These are phyloP conservation scores for Komagataella pseudopastoris DNA, from an alignment of 805 yeast species.

Conservation along the genomic window DNA sequence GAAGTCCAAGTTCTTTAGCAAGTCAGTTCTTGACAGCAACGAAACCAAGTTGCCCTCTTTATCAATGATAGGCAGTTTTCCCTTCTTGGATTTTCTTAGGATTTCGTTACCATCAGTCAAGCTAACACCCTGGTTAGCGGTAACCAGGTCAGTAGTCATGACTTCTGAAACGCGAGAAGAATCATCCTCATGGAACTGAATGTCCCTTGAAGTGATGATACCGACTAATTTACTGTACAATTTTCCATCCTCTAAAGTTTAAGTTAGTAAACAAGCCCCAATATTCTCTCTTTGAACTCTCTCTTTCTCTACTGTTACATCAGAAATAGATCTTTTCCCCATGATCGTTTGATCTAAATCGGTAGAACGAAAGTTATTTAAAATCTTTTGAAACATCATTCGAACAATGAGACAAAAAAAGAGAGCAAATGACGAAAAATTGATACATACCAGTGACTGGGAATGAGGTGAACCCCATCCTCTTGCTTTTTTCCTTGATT, in stretches of 20 bases:
- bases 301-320: slow-evolving; percentile 4
- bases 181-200: slow-evolving; percentile 81
- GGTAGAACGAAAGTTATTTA: slow-evolving; percentile 99
- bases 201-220: slow-evolving; percentile 92
- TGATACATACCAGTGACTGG: slow-evolving; percentile 95
- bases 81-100: slow-evolving; percentile 87
- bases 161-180: slow-evolving; percentile 51
- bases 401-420: slow-evolving; percentile 4
- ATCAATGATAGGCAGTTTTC: slow-evolving; percentile 93
- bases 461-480: slow-evolving; percentile 90
- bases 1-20: slow-evolving; percentile 87
- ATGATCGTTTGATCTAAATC: slow-evolving; percentile 92
- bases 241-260: slow-evolving; percentile 59
- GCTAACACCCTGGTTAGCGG: slow-evolving; percentile 73
- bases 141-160: slow-evolving; percentile 83
- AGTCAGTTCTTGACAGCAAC: slow-evolving; percentile 87
- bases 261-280: slow-evolving; percentile 4
- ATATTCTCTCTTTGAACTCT: neutral
- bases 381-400: slow-evolving; percentile 39
- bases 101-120: slow-evolving; percentile 82
- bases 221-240: slow-evolving; percentile 86
- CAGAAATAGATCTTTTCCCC: slow-evolving; percentile 57
- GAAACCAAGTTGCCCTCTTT: slow-evolving; percentile 63
- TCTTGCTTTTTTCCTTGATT: slow-evolving; percentile 54
- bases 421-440: slow-evolving; percentile 1